Evolutionary conservation across 2,329 filamentous ascomycete species (phyloP).

Genomic region (Immersiporthe knoxdaviesiana): DNA sequence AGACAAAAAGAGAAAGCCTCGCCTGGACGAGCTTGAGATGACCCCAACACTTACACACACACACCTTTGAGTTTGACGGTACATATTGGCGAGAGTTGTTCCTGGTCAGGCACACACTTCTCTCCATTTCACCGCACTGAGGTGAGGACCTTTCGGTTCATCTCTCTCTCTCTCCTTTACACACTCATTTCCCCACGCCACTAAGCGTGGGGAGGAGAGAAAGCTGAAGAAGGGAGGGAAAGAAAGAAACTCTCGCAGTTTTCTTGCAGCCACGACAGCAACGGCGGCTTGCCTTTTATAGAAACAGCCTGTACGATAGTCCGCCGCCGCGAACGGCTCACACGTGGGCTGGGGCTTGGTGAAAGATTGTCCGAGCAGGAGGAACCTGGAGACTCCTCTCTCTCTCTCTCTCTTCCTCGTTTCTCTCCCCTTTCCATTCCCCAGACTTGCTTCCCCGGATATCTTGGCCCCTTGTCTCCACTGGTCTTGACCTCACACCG

Average conservation of each 20-base stretch:
- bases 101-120: not conserved
- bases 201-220: not conserved
- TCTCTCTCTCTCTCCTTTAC: too few species aligned
- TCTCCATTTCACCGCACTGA: not conserved
- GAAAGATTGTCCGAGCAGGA: not conserved
- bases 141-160: not conserved
- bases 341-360: conserved; percentile 6
- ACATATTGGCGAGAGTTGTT: not conserved
- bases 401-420: not conserved
- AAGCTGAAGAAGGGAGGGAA: not conserved
- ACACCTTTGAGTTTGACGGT: not conserved
- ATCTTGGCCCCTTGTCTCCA: not conserved
- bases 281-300: conserved; percentile 15
- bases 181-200: not conserved
- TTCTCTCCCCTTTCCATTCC: not conserved
- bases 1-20: not conserved
- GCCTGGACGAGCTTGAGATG: not conserved
- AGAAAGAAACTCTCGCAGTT: not conserved
- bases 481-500: not conserved
- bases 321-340: conserved; percentile 1
- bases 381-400: not conserved
- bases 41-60: not conserved
- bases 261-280: not conserved
- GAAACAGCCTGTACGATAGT: not conserved
- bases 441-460: not conserved